Percentiles rank a stretch among this genome's conserved stretches.
Conservation (phyloP, 2,329 filamentous ascomycete species). For the Venturia carpophila region DNA sequence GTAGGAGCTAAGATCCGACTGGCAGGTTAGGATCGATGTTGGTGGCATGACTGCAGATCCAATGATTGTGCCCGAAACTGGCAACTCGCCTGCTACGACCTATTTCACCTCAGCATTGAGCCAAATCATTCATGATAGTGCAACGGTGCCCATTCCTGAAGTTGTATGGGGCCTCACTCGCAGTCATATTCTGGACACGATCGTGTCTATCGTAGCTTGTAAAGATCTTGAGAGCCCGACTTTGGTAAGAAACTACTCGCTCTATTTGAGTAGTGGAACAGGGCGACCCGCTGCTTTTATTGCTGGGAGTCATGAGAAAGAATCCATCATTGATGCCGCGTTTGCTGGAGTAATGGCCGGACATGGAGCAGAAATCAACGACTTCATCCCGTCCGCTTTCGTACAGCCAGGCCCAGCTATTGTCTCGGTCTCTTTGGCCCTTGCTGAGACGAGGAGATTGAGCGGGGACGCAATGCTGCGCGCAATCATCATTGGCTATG, state of each 20-base stretch:
- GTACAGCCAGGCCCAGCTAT: conserved; percentile 15
- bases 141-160: neutral
- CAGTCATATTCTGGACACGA: conserved; percentile 11
- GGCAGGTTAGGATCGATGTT: neutral
- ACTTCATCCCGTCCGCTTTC: conserved; percentile 10
- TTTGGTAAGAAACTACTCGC: conserved; percentile 12
- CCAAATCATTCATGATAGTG: neutral
- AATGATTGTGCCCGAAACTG: neutral
- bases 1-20: neutral
- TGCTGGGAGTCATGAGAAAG: conserved; percentile 8
- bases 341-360: conserved; percentile 14
- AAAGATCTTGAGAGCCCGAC: conserved; percentile 9
- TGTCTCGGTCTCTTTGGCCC: neutral
- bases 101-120: neutral
- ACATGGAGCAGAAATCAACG: conserved; percentile 16
- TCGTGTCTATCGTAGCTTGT: conserved; percentile 12
- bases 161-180: neutral
- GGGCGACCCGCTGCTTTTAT: conserved; percentile 14
- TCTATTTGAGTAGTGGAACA: conserved; percentile 7
- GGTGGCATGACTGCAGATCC: neutral
- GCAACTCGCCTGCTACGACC: neutral
- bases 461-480: conserved; percentile 8
- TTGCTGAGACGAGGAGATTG: conserved; percentile 13
- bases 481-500: conserved; percentile 12
- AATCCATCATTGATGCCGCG: conserved; percentile 11